These are phyloP conservation scores for Moniliella sp. DNA, from an alignment of 1,284 basidiomycete species.

Conservation along the genomic window DNA sequence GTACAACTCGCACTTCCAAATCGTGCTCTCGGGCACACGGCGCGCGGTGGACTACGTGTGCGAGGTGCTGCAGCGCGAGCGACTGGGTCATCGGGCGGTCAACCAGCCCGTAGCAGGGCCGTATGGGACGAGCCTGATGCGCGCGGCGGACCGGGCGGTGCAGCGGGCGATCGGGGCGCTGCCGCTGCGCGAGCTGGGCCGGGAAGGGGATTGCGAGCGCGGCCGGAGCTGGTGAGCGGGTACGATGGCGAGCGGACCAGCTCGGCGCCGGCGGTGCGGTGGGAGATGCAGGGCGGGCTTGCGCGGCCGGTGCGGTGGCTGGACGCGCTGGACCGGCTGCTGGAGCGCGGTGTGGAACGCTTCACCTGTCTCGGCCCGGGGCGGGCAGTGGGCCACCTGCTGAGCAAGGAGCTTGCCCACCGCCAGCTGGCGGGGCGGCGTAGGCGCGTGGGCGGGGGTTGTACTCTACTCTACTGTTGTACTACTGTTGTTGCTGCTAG, in stretches of 20 bases:
- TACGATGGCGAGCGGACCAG: slow-evolving; percentile 4
- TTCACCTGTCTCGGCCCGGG: slow-evolving; percentile 30
- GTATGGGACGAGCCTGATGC: slow-evolving; percentile 25
- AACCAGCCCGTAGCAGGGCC: slow-evolving; percentile 29
- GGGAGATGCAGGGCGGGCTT: slow-evolving; percentile 14
- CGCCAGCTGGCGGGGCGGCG: slow-evolving; percentile 6
- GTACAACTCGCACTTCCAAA: slow-evolving; percentile 26
- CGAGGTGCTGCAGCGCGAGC: slow-evolving; percentile 16
- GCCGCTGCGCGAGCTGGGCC: slow-evolving; percentile 11
- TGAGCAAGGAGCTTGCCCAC: slow-evolving; percentile 26
- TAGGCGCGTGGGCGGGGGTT: no score
- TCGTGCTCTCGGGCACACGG: slow-evolving; percentile 23
- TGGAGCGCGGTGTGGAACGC: slow-evolving; percentile 14
- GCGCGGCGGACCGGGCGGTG: slow-evolving; percentile 12
- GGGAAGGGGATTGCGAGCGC: neutral
- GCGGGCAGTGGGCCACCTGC: slow-evolving; percentile 23
- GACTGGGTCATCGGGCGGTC: slow-evolving; percentile 25
- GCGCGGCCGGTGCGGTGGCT: slow-evolving; percentile 20
- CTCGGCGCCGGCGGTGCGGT: slow-evolving; percentile 8
- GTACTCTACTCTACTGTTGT: no score
- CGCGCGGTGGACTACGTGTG: slow-evolving; percentile 27
- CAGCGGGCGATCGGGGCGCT: slow-evolving; percentile 12
- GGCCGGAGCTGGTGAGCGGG: neutral
- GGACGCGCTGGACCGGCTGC: slow-evolving; percentile 13
- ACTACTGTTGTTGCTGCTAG: no score